A percentile compares a stretch with the other conserved stretches of the same genome.
Conservation (phyloP, 495 filamentous ascomycete genomes). For the Diplogelasinospora grovesii region DNA sequence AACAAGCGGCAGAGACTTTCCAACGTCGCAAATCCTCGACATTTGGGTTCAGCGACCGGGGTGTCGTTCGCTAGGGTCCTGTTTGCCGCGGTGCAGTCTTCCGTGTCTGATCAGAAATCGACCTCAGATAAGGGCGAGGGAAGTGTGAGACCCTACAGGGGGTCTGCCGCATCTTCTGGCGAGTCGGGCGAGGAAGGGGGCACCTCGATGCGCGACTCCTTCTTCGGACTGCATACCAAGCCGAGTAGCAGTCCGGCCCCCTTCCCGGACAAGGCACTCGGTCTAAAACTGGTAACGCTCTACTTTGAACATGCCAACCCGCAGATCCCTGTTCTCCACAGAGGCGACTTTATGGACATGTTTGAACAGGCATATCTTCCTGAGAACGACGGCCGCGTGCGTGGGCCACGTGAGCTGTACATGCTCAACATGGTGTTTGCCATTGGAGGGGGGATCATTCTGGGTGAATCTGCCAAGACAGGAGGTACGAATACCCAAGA, state of each 20-base stretch:
- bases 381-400: slow-evolving; percentile 57
- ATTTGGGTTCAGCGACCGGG: slow-evolving; percentile 79
- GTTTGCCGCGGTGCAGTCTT: slow-evolving; percentile 88
- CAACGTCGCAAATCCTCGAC: slow-evolving; percentile 67
- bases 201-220: slow-evolving; percentile 85
- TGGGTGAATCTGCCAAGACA: slow-evolving; percentile 49
- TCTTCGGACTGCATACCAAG: slow-evolving; percentile 88
- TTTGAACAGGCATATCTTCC: slow-evolving; percentile 70
- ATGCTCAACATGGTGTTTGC: slow-evolving; percentile 97
- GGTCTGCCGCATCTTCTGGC: slow-evolving; percentile 21
- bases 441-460: slow-evolving; percentile 88
- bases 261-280: slow-evolving; percentile 73
- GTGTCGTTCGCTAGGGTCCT: slow-evolving; percentile 94
- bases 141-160: slow-evolving; percentile 37
- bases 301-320: slow-evolving; percentile 97
- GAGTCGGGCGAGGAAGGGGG: slow-evolving; percentile 31
- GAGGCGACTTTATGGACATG: slow-evolving; percentile 77
- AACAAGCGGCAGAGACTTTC: slow-evolving; percentile 49
- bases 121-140: slow-evolving; percentile 48
- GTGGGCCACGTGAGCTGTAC: slow-evolving; percentile 79
- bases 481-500: slow-evolving; percentile 9
- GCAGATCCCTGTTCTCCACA: slow-evolving; percentile 87
- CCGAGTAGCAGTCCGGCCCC: slow-evolving; percentile 78
- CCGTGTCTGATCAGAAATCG: slow-evolving; percentile 61
- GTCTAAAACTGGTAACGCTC: slow-evolving; percentile 62